Evolutionary conservation across 169 alveolate species (phyloP).

Genomic region (Plasmodium adleri): DNA sequence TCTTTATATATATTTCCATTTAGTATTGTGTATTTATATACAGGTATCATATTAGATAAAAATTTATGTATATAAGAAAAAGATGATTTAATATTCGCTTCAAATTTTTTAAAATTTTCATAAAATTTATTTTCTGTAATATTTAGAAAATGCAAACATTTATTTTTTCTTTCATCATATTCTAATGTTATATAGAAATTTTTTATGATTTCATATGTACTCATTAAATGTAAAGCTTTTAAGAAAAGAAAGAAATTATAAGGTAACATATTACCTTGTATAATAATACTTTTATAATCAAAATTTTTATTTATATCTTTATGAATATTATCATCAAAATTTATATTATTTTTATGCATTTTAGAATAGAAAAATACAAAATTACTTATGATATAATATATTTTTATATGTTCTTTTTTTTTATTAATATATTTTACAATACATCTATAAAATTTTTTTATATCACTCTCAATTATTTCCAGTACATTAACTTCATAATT

Average conservation of each 20-base stretch:
- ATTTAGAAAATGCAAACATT: slow-evolving; percentile 62
- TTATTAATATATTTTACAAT: slow-evolving; percentile 43
- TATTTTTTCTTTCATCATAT: slow-evolving; percentile 73
- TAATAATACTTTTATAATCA: slow-evolving; percentile 48
- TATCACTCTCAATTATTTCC: slow-evolving; percentile 32
- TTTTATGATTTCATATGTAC: slow-evolving; percentile 23
- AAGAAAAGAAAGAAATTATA: slow-evolving; percentile 45
- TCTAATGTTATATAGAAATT: slow-evolving; percentile 40
- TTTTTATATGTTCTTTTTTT: slow-evolving; percentile 55
- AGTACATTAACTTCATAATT: slow-evolving; percentile 61
- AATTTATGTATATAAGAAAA: slow-evolving; percentile 46
- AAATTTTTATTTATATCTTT: slow-evolving; percentile 69
- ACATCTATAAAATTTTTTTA: slow-evolving; percentile 48
- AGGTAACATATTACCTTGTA: slow-evolving; percentile 68
- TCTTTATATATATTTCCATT: slow-evolving; percentile 47
- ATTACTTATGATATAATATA: slow-evolving; percentile 60
- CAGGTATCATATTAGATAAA: slow-evolving; percentile 55
- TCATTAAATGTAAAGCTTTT: slow-evolving; percentile 63
- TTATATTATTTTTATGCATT: slow-evolving; percentile 60
- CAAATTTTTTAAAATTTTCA: slow-evolving; percentile 70
- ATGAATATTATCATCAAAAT: slow-evolving; percentile 69
- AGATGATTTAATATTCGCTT: slow-evolving; percentile 37
- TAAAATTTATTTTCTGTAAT: slow-evolving; percentile 70
- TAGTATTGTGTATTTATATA: slow-evolving; percentile 36
- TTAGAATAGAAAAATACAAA: slow-evolving; percentile 60